Evolutionary conservation across 805 yeast genomes (phyloP), one percentile per base, ranked within the genome.

Genomic region (Schizosaccharomyces osmophilus): DNA sequence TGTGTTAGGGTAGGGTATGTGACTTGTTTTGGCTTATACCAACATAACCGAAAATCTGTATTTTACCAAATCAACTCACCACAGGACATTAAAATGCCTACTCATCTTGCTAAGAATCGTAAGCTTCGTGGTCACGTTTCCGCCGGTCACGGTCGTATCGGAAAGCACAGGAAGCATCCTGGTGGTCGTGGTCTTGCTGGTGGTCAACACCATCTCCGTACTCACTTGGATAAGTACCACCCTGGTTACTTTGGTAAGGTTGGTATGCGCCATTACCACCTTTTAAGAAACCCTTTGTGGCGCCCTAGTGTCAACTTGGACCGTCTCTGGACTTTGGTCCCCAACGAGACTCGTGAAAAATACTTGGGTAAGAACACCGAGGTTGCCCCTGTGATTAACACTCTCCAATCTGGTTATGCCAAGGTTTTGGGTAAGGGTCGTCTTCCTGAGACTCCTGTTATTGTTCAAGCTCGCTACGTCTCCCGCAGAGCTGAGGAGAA

Each of bases 171-270:
- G 36, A 59, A 59, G 61, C 61, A 59, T 45, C 61, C 61, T n/a
- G 61, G 57, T 65, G 62, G 32, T 64, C 63, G 11, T 68, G 99
- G 99, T 93, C 90, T 80, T 89, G 99, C 99, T 77, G 99, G 99
- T 90, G 99, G 99, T 87, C 26, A 82, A 81, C 97, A 90, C 80
- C 99, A 93, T 81, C 98, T 93, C 96, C 87, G 99, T 84, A 89
- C 93, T 78, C 93, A 93, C 83, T 79, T 93, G 82, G 99, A 93
- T 79, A 93, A 90, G 80, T 93, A 86, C 95, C 99, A 93, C 79
- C 98, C 98, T 74, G 99, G 99, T 88, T 93, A 93, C 90, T 93
- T 93, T 81, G 99, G 99, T 86, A 94, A 93, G 82, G 97, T 93
- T 77, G 99, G 99, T 89, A 90, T 90, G 97, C 60, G 60, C 42